Conservation (phyloP, 345 rosid genomes). For the Populus pruinosa region DNA sequence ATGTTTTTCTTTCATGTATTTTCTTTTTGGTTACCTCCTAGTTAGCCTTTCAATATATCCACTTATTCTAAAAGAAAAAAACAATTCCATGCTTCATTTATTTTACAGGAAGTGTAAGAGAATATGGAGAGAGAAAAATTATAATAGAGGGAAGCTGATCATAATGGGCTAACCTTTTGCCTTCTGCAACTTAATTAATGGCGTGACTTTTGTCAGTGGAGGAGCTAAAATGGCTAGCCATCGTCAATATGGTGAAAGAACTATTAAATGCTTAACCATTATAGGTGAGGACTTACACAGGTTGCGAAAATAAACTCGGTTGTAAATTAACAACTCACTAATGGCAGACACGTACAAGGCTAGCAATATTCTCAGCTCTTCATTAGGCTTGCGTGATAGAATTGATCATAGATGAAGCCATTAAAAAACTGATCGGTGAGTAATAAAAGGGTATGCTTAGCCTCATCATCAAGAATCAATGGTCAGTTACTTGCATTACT, state of each 20-base stretch:
- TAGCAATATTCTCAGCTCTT: conserved; percentile 6
- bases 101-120: not conserved
- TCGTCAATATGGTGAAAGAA: not conserved
- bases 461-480: not conserved
- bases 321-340: not conserved
- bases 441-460: not conserved
- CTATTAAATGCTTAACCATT: not conserved
- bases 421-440: conserved; percentile 6
- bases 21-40: too few species aligned
- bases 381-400: conserved; percentile 4
- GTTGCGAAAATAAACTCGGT: not conserved
- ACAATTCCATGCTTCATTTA: not conserved
- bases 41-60: too few species aligned
- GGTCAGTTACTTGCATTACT: not conserved
- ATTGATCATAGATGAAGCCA: not conserved
- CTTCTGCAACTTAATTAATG: not conserved
- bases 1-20: too few species aligned
- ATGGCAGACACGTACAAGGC: conserved; percentile 20
- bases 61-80: too few species aligned
- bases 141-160: not conserved
- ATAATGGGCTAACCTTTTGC: not conserved
- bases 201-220: not conserved
- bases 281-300: not conserved
- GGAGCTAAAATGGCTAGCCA: not conserved
- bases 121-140: not conserved